These are phyloP conservation scores for Begonia fuchsioides DNA, from an alignment of 306 rosid species.

Conservation along the genomic window DNA sequence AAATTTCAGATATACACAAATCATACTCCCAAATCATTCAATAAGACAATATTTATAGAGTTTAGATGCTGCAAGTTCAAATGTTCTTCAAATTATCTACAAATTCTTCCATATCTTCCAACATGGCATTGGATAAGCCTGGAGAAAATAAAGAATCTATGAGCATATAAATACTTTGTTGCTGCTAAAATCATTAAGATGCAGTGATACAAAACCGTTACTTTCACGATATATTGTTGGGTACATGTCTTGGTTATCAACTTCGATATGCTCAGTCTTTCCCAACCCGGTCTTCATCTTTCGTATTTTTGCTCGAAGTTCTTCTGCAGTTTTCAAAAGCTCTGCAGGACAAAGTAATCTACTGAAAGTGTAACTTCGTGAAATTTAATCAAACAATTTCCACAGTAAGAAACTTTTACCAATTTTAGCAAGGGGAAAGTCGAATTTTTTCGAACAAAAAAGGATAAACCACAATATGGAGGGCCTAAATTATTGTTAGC, in stretches of 20 bases:
- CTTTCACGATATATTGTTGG: conserved; percentile 19
- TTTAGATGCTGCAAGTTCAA: conserved; percentile 12
- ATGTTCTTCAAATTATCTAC: conserved; percentile 21
- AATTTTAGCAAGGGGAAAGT: too few relatives aligned
- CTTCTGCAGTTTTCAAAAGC: conserved; percentile 38
- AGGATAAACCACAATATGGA: too few relatives aligned
- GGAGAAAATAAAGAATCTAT: conserved; percentile 13
- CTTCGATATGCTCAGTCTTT: conserved; percentile 21
- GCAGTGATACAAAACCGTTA: conserved; percentile 13
- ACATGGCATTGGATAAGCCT: conserved; percentile 39
- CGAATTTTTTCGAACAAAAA: too few relatives aligned
- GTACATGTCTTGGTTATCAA: conserved; percentile 21
- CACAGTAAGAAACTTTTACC: too few relatives aligned
- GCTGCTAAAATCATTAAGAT: neutral
- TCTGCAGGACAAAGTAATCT: conserved; percentile 17
- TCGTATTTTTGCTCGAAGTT: conserved; percentile 32
- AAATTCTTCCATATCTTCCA: conserved; percentile 30
- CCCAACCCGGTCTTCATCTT: conserved; percentile 27
- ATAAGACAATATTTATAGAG: neutral
- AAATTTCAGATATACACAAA: too few relatives aligned
- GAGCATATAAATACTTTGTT: neutral
- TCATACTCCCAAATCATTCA: neutral
- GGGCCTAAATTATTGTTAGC: too few relatives aligned
- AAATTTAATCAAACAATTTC: neutral
- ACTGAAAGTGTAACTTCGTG: neutral